These are phyloP conservation scores for Fusarium denticulatum DNA, from an alignment of 2,329 filamentous ascomycete species.

Conservation along the genomic window DNA sequence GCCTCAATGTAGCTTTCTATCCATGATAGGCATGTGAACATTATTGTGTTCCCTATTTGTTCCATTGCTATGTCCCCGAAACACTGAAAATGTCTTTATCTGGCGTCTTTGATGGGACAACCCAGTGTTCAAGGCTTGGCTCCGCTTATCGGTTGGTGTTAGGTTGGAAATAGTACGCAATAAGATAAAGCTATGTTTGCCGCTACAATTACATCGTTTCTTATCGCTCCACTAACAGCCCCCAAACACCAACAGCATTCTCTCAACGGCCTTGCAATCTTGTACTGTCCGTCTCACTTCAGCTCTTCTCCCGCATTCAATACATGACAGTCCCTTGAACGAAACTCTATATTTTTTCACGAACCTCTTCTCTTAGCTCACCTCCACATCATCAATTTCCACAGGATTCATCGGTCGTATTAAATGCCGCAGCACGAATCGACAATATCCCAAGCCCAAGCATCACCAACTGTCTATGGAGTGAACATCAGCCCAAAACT, in stretches of 20 bases:
- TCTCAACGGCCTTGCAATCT: no score
- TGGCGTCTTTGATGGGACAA: not conserved
- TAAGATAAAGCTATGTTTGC: accelerated
- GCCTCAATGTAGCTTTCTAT: accelerated
- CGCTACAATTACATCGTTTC: accelerated
- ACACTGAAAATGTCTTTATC: not conserved
- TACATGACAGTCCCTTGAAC: not conserved
- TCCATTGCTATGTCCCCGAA: not conserved
- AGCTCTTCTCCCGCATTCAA: not conserved
- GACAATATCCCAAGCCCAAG: not conserved
- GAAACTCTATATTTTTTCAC: not conserved
- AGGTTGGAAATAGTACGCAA: not conserved
- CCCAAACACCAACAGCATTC: not conserved
- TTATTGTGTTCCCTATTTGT: no score
- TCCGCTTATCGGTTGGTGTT: not conserved
- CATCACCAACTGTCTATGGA: not conserved
- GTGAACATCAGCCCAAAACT: not conserved
- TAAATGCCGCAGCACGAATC: conserved; percentile 6
- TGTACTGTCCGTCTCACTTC: not conserved
- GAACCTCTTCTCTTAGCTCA: accelerated
- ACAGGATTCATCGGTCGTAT: not conserved
- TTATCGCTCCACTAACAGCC: not conserved
- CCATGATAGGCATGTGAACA: not conserved
- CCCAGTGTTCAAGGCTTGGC: no score
- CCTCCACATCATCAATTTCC: not conserved